Base-by-base conservation (phyloP, 163 green algal genomes). In the Scenedesmus sp. region DNA sequence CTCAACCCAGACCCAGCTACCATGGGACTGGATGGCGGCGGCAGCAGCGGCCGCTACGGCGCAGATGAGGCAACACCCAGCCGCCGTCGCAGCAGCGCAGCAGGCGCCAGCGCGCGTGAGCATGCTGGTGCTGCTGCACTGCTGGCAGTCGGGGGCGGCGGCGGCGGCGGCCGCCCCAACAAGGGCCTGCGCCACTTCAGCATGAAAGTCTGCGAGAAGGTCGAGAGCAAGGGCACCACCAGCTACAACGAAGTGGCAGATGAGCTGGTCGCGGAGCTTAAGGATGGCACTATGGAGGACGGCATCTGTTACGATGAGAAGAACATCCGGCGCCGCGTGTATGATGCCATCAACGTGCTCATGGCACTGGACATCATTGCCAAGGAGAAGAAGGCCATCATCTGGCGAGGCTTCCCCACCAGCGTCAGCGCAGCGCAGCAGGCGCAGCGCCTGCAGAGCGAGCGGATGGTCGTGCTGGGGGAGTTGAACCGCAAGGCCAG, bases 321-420 rank as follows among this genome's bases (percentile, higher is more conserved):
- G 94, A 99, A 99, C 94, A 98, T 99, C 82, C 94, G 98, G 84
- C 95, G 98, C 46, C 96, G 98, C 2, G 98, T 99, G 87, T 99
- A 99, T 90, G 98, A 99, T 91, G 98, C 98, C 0, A 97, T 99
- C 52, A 99, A 99, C 93, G 98, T 99, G 92, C 96, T 99, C 3
- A 98, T 99, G 96, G 97, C 98, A 5, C 97, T 99, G 90, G 96
- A 98, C 92, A 98, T 99, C 86, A 99, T 99, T 77, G 86, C 91
- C 81, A 99, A 99, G 93, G 96, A 98, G 86, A 98, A 98, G 93
- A 99, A 99, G 95, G 84, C 84, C 57, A 93, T 93, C 85, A 91
- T 88, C 6, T 93, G 90, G 90, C 60, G 64, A 23, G 90, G 90
- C 77, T 91, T 93, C 85, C 90, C 85, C 26, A 73, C 82, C 82